phyloP scores from a whole-genome alignment of 371 early-diverging fungal species.

The Lichtheimia corymbifera region DNA sequence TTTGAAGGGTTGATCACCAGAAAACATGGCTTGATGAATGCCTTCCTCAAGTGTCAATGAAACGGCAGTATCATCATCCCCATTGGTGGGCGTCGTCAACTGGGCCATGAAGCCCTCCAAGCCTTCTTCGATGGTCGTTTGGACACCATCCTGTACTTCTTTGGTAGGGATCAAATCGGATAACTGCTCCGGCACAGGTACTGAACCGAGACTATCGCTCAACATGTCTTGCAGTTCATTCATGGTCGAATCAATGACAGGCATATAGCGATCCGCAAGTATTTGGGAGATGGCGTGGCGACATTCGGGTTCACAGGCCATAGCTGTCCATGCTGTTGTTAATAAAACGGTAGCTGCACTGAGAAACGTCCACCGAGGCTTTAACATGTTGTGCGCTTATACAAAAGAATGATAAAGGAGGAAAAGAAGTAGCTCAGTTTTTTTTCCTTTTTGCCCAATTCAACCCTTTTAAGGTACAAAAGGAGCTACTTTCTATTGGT shows the following conservation, averaged over 20 bases:
- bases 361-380: constrained; percentile 3
- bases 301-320: constrained; percentile 61
- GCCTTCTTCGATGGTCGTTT: constrained; percentile 18
- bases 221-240: constrained; percentile 29
- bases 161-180: constrained; percentile 26
- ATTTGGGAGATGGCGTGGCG: constrained; percentile 52
- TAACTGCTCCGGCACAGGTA: constrained; percentile 27
- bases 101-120: constrained; percentile 20
- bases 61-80: not conserved
- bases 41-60: constrained; percentile 30
- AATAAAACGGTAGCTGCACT: not conserved
- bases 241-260: constrained; percentile 34
- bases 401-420: constrained; percentile 4
- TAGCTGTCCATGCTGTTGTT: constrained; percentile 17
- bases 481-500: constrained; percentile 5
- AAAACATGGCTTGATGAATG: constrained; percentile 55
- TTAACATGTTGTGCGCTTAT: constrained; percentile 3
- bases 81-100: constrained; percentile 15
- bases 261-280: constrained; percentile 51
- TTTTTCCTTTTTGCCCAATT: constrained; percentile 6
- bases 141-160: constrained; percentile 36
- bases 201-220: constrained; percentile 13
- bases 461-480: not conserved
- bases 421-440: not conserved
- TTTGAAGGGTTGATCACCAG: constrained; percentile 58